A percentile compares a stretch with the other conserved stretches of the same genome.
Evolutionary conservation across 2,329 filamentous ascomycete genomes (phyloP).

Genomic region (Aspergillus unguis): DNA sequence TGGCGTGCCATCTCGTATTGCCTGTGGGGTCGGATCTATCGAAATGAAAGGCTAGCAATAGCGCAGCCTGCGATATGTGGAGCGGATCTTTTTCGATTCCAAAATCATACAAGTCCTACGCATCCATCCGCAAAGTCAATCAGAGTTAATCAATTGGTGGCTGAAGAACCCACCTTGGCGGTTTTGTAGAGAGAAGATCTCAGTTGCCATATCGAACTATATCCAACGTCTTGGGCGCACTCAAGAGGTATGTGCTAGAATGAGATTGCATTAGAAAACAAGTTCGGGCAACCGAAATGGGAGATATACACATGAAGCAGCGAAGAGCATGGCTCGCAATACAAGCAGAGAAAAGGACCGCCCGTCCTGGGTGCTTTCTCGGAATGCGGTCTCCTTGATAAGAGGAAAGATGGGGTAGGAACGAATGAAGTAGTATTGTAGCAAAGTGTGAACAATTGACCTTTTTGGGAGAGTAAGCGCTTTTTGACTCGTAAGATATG

Average conservation of each 20-base stretch:
- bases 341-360: not conserved
- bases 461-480: not conserved
- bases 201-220: not conserved
- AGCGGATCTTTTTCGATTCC: not conserved
- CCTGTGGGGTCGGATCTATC: not conserved
- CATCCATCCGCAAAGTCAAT: not conserved
- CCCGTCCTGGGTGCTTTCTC: not conserved
- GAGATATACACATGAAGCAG: not conserved
- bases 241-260: not conserved
- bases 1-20: not conserved
- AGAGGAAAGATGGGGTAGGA: not conserved
- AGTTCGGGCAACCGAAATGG: not conserved
- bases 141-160: not conserved
- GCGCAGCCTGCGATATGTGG: not conserved
- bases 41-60: not conserved
- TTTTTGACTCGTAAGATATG: not conserved
- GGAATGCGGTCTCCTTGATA: not conserved
- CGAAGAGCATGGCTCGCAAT: slow-evolving; percentile 1
- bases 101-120: not conserved
- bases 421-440: not conserved
- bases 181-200: not conserved
- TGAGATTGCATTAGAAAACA: not conserved
- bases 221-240: not conserved
- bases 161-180: not conserved
- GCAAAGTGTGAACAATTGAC: not conserved